These are phyloP conservation scores for Aspergillus sp. DNA, from an alignment of 2,329 filamentous ascomycete genomes.

Conservation along the genomic window DNA sequence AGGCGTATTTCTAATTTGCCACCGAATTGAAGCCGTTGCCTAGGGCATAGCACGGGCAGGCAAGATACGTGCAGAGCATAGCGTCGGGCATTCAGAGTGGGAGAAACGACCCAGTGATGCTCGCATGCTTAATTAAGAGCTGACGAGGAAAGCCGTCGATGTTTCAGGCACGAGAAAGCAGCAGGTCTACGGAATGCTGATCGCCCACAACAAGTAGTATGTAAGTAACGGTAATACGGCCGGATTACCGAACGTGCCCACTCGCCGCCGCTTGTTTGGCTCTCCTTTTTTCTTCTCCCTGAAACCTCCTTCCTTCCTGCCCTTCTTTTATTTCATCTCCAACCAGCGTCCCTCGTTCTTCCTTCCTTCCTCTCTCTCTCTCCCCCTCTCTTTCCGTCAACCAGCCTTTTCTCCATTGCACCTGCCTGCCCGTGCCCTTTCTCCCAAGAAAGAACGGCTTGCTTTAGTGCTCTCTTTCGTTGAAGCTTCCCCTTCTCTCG, in stretches of 20 bases:
- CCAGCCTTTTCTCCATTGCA: constrained; percentile 19
- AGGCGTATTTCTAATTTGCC: too few relatives aligned
- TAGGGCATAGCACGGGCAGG: too few relatives aligned
- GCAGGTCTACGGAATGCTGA: too few relatives aligned
- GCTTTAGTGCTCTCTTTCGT: constrained; percentile 22
- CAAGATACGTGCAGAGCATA: too few relatives aligned
- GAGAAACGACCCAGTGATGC: too few relatives aligned
- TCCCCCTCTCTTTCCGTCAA: constrained; percentile 27
- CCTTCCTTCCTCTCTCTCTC: constrained; percentile 23
- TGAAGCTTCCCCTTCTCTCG: constrained; percentile 26
- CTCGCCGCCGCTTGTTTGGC: constrained; percentile 15
- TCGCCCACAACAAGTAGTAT: constrained; percentile 1
- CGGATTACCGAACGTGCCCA: constrained; percentile 15
- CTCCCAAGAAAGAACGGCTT: constrained; percentile 8
- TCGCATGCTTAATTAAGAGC: too few relatives aligned
- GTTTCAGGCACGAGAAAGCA: too few relatives aligned
- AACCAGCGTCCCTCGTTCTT: constrained; percentile 13
- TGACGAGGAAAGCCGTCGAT: too few relatives aligned
- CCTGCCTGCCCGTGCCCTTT: constrained; percentile 24
- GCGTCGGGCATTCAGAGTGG: too few relatives aligned
- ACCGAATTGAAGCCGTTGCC: too few relatives aligned
- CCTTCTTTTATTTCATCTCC: constrained; percentile 7
- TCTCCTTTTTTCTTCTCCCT: constrained; percentile 23
- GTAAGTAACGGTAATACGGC: constrained; percentile 1
- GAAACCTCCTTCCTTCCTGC: constrained; percentile 12